Base-by-base conservation (phyloP, 441 rosid genomes). In the Gossypium davidsonii region DNA sequence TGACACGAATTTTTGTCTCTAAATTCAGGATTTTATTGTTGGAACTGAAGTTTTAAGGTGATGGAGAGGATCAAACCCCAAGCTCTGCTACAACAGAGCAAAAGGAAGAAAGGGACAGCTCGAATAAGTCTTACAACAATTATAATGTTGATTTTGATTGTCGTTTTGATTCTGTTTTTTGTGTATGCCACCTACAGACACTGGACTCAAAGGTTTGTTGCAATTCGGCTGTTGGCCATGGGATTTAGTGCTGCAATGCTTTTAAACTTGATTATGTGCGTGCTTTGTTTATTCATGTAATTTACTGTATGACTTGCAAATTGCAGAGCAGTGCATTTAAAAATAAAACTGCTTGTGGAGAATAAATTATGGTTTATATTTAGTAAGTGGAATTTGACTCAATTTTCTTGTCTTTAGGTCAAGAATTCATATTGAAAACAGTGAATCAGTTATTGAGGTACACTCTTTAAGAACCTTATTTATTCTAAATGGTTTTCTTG, bases 61-160 rank as follows among this genome's bases (percentile, higher is more conserved):
- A 91, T 93, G 98, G 98, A 85, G 74, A 88, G 94, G 89, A 93
- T 93, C 72, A 93, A 93, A 70, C 98, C 98, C 52, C 93, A 90
- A 75, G 89, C 96, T 26, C 83, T 93, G 52, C 75, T 93, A 73
- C 86, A 82, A 64, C 96, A 91, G 83, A 93, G 98, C 89, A 93
- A 93, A 79, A 90, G 84, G 89, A 91, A 91, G 89, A 91, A 88
- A 75, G 92, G 83, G 46, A 92, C 97, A 5, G 73, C 84, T 75
- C 87, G 89, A 26, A 76, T 91, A 37, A 87, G 97, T 78, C 61
- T 81, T 39, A 80, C 89, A 25, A 85, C 86, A 59, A 82, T 91
- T 62, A 51, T 89, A 57, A 60, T 84, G 9, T 88, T 77, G 78
- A 62, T 76, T 63, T 80, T 85, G 76, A 83, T 90, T 72, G n/a